Evolutionary conservation across 176 grass and related monocot genomes (phyloP), one percentile per base, ranked within the genome.

Genomic region (Paspalum notatum): DNA sequence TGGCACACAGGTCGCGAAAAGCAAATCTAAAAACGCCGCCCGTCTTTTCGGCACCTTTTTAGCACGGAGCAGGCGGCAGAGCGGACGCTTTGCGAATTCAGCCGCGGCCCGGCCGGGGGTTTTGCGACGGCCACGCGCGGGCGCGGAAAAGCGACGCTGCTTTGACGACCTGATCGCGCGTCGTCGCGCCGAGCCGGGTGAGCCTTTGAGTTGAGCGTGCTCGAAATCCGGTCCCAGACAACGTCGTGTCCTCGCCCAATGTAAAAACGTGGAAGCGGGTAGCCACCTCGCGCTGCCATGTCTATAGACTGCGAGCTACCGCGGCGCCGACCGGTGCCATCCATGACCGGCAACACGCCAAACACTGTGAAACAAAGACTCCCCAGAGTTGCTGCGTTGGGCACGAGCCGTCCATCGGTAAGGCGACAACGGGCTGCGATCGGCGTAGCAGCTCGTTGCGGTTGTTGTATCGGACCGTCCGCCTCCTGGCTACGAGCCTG

Each of bases 11-110:
- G 38, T 32, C 65, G 12, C 43, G 59, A 82, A 90, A 93, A 93
- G 85, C 62, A 73, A 65, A 93, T 55, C 79, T 21, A 18, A 75
- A 72, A 84, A 75, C 72, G 46, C 7, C 17, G 38, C 48, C 62
- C 70, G 51, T 89, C 74, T 84, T 92, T 89, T 72, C 9, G 57
- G 63, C 61, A 14, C 68, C 87, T 82, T 88, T 83, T 65, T 80
- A 46, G 78, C 85, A 38, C 15, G 58, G 46, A 61, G 17, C 54
- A 76, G 81, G 22, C 50, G 16, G 75, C 12, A 40, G 39, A 17
- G n/a, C 27, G 42, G 5, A 11, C 17, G 24, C 62, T 77, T 86
- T 86, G 77, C 25, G 69, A 66, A 41, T 9, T 57, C 49, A 14
- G 20, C 68, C 21, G 27, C 53, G 6, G 42, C 6, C 55, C 41